These are phyloP conservation scores for Tulasnella sp. DNA, from an alignment of 768 basidiomycete species.

Conservation along the genomic window DNA sequence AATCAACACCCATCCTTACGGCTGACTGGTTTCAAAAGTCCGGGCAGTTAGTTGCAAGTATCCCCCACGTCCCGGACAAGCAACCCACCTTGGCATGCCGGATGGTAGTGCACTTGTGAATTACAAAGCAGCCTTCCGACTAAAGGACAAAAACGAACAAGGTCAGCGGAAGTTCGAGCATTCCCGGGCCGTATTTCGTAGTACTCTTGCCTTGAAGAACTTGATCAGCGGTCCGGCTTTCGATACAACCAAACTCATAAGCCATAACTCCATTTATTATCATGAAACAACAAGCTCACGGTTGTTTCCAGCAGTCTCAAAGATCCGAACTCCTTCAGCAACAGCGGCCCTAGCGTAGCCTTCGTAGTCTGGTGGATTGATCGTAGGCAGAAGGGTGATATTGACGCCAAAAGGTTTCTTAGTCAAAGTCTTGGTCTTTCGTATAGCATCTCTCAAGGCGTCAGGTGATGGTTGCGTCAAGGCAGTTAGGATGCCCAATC, in stretches of 20 bases:
- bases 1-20: slow-evolving; percentile 71
- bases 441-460: slow-evolving; percentile 69
- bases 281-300: slow-evolving; percentile 41
- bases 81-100: slow-evolving; percentile 66
- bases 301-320: slow-evolving; percentile 90
- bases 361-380: slow-evolving; percentile 84
- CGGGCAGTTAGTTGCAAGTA: neutral
- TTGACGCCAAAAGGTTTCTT: slow-evolving; percentile 60
- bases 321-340: slow-evolving; percentile 79
- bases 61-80: neutral
- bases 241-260: neutral
- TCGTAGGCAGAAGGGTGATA: slow-evolving; percentile 62
- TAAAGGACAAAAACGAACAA: neutral
- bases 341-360: slow-evolving; percentile 75
- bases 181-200: neutral
- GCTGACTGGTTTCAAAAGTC: slow-evolving; percentile 40
- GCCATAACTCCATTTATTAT: neutral
- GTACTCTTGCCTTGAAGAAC: slow-evolving; percentile 54
- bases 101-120: slow-evolving; percentile 87
- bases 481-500: slow-evolving; percentile 46
- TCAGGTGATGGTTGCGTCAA: slow-evolving; percentile 80
- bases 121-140: slow-evolving; percentile 61
- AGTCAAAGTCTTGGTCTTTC: slow-evolving; percentile 62
- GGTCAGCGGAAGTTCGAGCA: neutral
- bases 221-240: slow-evolving; percentile 69